A percentile compares a stretch with the other conserved stretches of the same genome.
Evolutionary conservation across 169 alveolate species (phyloP).

Genomic region (Plasmodium vivax): DNA sequence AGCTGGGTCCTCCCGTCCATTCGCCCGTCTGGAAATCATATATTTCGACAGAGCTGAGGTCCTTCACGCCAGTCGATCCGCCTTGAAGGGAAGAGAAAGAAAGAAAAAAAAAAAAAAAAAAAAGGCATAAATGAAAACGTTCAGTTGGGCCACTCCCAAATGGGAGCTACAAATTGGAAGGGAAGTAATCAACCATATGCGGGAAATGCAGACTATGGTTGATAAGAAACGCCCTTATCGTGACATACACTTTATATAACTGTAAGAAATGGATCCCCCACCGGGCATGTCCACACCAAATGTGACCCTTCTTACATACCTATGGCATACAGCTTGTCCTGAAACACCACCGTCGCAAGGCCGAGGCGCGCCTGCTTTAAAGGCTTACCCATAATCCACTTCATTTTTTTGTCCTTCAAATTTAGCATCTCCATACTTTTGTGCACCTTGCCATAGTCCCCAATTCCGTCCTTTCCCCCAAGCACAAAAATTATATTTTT

Average conservation of each 20-base stretch:
- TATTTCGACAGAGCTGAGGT: conserved; percentile 65
- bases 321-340: conserved; percentile 63
- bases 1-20: conserved; percentile 54
- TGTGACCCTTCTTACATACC: conserved; percentile 5
- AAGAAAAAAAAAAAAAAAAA: neutral
- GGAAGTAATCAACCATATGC: neutral
- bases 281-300: neutral
- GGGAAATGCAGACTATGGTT: neutral
- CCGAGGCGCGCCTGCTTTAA: conserved; percentile 71
- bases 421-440: conserved; percentile 73
- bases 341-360: conserved; percentile 38
- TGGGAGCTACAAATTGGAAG: neutral
- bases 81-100: conserved; percentile 20
- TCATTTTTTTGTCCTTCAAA: conserved; percentile 66
- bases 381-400: conserved; percentile 55
- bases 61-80: conserved; percentile 66
- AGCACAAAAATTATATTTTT: conserved; percentile 39
- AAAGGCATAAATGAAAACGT: neutral
- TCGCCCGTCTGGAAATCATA: conserved; percentile 37
- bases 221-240: neutral
- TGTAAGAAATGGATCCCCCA: neutral
- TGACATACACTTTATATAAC: neutral
- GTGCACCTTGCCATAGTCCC: conserved; percentile 65
- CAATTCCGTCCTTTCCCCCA: conserved; percentile 75
- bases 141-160: neutral